phyloP scores from a whole-genome alignment of 768 basidiomycete species.

The Tubosaeta brunneosetosa region DNA sequence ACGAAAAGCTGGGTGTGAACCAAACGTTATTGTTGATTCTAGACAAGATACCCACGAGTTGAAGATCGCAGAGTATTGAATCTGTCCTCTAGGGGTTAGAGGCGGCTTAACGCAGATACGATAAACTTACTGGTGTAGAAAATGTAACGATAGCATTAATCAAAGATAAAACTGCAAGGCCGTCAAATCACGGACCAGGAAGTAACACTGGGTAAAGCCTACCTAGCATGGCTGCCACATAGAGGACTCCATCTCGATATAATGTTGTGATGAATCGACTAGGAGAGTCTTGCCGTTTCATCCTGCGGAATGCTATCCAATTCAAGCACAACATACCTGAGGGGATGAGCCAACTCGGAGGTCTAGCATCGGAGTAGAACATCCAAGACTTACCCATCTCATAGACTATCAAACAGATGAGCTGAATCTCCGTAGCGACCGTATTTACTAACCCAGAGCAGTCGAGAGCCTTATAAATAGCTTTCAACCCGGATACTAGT shows the following conservation, averaged over 20 bases:
- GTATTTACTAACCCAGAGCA: slow-evolving; percentile 6
- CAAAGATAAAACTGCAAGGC: slow-evolving; percentile 11
- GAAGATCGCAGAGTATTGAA: slow-evolving; percentile 13
- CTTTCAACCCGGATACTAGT: neutral
- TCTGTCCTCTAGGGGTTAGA: neutral
- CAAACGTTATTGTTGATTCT: neutral
- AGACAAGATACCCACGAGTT: slow-evolving; percentile 13
- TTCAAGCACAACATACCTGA: slow-evolving; percentile 17
- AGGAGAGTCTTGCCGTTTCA: slow-evolving; percentile 9
- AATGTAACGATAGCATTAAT: slow-evolving; percentile 14
- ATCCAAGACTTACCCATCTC: slow-evolving; percentile 8
- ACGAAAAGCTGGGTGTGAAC: neutral
- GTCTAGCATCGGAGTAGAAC: neutral
- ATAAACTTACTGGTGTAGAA: slow-evolving; percentile 5
- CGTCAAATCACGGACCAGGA: neutral
- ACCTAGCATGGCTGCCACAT: slow-evolving; percentile 16
- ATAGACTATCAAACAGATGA: slow-evolving; percentile 11
- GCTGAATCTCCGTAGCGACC: slow-evolving; percentile 8
- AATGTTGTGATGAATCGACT: slow-evolving; percentile 9
- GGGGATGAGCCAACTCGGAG: neutral
- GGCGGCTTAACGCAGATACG: too few species aligned
- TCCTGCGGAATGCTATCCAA: slow-evolving; percentile 13
- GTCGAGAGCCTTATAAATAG: slow-evolving; percentile 8
- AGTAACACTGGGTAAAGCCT: neutral
- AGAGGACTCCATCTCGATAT: slow-evolving; percentile 18